phyloP scores from a whole-genome alignment of 2,329 filamentous ascomycete species.

The Aspergillus puulaauensis region DNA sequence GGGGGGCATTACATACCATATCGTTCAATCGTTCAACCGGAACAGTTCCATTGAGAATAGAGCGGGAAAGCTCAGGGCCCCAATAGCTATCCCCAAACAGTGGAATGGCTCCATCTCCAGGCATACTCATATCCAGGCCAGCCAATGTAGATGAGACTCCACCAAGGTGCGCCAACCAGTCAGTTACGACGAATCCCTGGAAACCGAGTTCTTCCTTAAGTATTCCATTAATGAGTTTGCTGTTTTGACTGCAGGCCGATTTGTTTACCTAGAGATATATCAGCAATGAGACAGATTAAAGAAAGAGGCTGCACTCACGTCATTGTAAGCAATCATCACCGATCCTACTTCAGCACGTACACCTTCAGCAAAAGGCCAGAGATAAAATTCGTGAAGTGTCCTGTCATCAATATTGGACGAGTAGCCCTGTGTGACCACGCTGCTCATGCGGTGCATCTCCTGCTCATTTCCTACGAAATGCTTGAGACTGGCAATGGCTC shows the following conservation, averaged over 20 bases:
- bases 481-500: conserved; percentile 58
- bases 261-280: conserved; percentile 56
- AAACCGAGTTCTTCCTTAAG: conserved; percentile 74
- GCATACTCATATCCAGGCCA: conserved; percentile 71
- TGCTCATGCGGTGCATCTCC: conserved; percentile 51
- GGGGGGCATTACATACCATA: conserved; percentile 30
- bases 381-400: conserved; percentile 47
- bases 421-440: conserved; percentile 35
- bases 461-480: conserved; percentile 55
- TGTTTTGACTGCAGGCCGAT: conserved; percentile 66
- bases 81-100: conserved; percentile 55
- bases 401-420: conserved; percentile 53
- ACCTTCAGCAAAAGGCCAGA: conserved; percentile 53
- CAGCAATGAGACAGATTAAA: not conserved
- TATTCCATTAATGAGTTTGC: conserved; percentile 66
- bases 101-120: conserved; percentile 57
- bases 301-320: conserved; percentile 26
- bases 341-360: conserved; percentile 49
- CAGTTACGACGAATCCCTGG: conserved; percentile 69
- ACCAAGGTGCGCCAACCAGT: conserved; percentile 65
- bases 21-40: conserved; percentile 57
- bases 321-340: conserved; percentile 46
- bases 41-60: conserved; percentile 58
- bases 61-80: conserved; percentile 55
- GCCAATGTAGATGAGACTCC: conserved; percentile 60